A percentile compares a stretch with the other conserved stretches of the same genome.
phyloP scores from a whole-genome alignment of 225 moss, liverwort and hornwort species.

The Bryum argenteum region DNA sequence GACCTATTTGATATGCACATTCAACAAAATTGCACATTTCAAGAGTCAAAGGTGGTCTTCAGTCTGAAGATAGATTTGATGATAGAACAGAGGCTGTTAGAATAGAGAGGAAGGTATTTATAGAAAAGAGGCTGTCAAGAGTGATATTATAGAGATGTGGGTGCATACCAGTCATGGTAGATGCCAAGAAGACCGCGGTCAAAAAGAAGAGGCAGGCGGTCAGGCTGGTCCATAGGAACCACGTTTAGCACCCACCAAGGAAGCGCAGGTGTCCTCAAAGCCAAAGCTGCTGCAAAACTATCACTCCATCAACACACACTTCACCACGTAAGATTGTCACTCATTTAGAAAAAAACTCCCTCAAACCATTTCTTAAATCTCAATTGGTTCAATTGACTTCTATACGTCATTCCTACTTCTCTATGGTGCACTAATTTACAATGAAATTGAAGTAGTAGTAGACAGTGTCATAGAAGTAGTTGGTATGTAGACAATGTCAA shows the following conservation, averaged over 20 bases:
- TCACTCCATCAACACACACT: not conserved
- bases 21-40: no score
- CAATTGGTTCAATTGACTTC: no score
- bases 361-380: not conserved
- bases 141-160: not conserved
- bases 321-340: not conserved
- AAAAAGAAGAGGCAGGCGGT: slow-evolving; percentile 69
- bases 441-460: no score
- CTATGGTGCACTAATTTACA: not conserved
- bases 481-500: no score
- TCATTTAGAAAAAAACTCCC: not conserved
- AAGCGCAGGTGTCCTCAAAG: slow-evolving; percentile 51
- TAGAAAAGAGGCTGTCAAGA: not conserved
- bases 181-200: slow-evolving; percentile 84
- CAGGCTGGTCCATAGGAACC: slow-evolving; percentile 65
- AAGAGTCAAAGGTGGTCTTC: not conserved
- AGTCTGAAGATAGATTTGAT: not conserved
- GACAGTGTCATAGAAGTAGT: no score
- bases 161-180: slow-evolving; percentile 79
- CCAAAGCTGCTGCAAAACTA: slow-evolving; percentile 92
- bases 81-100: not conserved
- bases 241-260: slow-evolving; percentile 94
- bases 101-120: not conserved
- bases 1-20: no score
- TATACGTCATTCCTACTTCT: not conserved